Evolutionary conservation across 1,139 yeast species (phyloP).

Genomic region (Diutina ranongensis): DNA sequence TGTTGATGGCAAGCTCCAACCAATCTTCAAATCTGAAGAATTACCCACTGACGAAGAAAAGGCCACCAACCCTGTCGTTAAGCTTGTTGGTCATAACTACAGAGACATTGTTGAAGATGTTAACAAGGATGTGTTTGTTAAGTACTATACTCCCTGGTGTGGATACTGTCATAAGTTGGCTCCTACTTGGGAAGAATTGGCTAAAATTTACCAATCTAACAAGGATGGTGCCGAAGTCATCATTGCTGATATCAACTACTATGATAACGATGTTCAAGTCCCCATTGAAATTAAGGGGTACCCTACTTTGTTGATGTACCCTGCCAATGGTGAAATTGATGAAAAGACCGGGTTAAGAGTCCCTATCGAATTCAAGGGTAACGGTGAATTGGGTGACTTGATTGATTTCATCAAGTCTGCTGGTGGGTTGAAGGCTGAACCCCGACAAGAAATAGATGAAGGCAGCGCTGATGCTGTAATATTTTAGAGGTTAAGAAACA

Average conservation of each 20-base stretch:
- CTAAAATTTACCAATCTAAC: conserved; percentile 47
- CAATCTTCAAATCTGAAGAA: conserved; percentile 77
- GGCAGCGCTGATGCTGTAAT: neutral
- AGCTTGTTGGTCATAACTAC: conserved; percentile 80
- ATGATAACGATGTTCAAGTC: conserved; percentile 77
- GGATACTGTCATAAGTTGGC: conserved; percentile 97
- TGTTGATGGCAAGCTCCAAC: conserved; percentile 50
- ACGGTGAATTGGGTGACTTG: conserved; percentile 67
- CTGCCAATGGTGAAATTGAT: conserved; percentile 73
- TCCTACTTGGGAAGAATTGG: conserved; percentile 85
- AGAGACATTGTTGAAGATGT: conserved; percentile 56
- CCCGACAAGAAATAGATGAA: neutral
- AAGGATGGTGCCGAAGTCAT: conserved; percentile 41
- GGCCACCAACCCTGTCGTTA: conserved; percentile 63
- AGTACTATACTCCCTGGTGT: conserved; percentile 98
- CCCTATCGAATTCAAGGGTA: conserved; percentile 59
- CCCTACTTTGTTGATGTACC: conserved; percentile 88
- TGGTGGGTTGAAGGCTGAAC: conserved; percentile 24
- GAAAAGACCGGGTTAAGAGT: conserved; percentile 39
- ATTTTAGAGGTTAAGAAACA: too few relatives aligned
- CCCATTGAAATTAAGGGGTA: conserved; percentile 63
- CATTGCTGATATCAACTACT: conserved; percentile 83
- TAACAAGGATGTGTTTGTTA: conserved; percentile 77
- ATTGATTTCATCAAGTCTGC: conserved; percentile 64
- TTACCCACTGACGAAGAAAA: conserved; percentile 58